A percentile compares a stretch with the other conserved stretches of the same genome.
Conservation (phyloP, 129 eudicot genomes). For the Escallonia rubra region DNA sequence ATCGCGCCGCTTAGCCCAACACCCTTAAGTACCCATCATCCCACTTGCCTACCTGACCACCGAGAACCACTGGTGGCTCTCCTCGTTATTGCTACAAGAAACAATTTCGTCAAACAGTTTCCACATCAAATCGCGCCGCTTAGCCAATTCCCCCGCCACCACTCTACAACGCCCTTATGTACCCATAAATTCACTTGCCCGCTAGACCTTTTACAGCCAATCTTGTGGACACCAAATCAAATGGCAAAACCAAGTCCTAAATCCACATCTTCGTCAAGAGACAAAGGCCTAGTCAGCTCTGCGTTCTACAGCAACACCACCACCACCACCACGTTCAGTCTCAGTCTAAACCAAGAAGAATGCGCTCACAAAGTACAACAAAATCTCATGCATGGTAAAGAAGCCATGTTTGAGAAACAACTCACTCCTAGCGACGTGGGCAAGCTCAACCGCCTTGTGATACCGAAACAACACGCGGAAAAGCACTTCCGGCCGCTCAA, state of each 20-base stretch:
- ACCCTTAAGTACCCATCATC: too few relatives aligned
- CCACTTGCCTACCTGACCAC: too few relatives aligned
- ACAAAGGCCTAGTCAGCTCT: neutral
- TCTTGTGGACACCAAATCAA: neutral
- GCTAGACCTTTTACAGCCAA: neutral
- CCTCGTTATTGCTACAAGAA: too few relatives aligned
- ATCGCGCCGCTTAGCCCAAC: too few relatives aligned
- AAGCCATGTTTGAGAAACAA: slow-evolving; percentile 33
- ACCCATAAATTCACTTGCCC: neutral
- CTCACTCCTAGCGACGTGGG: slow-evolving; percentile 48
- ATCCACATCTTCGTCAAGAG: neutral
- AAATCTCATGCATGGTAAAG: slow-evolving; percentile 6
- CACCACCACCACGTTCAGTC: slow-evolving; percentile 1
- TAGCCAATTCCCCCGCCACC: too few relatives aligned
- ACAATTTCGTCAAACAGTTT: too few relatives aligned
- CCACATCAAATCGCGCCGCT: too few relatives aligned
- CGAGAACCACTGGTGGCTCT: too few relatives aligned
- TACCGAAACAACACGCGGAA: slow-evolving; percentile 37
- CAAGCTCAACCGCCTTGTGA: slow-evolving; percentile 41
- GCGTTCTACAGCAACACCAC: neutral
- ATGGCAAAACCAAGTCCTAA: neutral
- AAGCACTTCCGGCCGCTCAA: slow-evolving; percentile 26
- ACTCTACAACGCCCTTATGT: too few relatives aligned
- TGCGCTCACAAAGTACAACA: neutral
- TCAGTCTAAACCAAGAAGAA: neutral